Percentiles rank a stretch among this genome's conserved stretches.
Conservation (phyloP, 371 early-diverging fungal species). For the Syncephalastrum monosporum region DNA sequence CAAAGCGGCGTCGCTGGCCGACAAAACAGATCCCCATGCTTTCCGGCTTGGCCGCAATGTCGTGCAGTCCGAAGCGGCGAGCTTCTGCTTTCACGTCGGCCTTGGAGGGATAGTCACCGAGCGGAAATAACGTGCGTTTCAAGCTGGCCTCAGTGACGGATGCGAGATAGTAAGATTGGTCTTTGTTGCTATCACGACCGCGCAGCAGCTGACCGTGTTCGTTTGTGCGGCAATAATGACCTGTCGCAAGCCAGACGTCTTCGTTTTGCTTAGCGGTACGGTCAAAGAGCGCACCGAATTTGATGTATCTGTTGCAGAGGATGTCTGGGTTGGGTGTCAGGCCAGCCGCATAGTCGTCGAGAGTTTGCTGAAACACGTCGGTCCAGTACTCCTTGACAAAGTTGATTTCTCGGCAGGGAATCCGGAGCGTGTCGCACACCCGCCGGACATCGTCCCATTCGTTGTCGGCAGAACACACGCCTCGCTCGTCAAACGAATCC, state of each 20-base stretch:
- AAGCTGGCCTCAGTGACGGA: conserved; percentile 54
- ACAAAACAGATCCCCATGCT: conserved; percentile 98
- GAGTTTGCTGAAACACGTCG: conserved; percentile 76
- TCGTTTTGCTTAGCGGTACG: conserved; percentile 27
- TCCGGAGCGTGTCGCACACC: conserved; percentile 65
- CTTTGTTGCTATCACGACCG: conserved; percentile 75
- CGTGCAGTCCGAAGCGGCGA: conserved; percentile 45
- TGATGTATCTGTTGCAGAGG: conserved; percentile 85
- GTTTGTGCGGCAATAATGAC: conserved; percentile 78
- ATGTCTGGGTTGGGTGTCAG: conserved; percentile 95
- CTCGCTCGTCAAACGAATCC: conserved; percentile 82
- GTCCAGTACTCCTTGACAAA: conserved; percentile 93
- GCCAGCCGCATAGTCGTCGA: conserved; percentile 72
- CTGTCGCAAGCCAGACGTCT: conserved; percentile 74
- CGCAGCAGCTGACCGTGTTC: conserved; percentile 35
- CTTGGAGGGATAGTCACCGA: conserved; percentile 75
- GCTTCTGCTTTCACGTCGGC: conserved; percentile 75
- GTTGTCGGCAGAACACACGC: conserved; percentile 73
- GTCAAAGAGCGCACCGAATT: conserved; percentile 84
- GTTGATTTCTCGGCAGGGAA: conserved; percentile 70
- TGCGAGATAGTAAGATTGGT: conserved; percentile 93
- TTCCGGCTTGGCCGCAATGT: conserved; percentile 74
- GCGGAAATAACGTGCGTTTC: conserved; percentile 75
- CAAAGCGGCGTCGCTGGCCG: conserved; percentile 77
- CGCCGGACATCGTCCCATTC: conserved; percentile 86